Base-by-base conservation (phyloP, 805 yeast species). In the Yamadazyma phyllophila region DNA sequence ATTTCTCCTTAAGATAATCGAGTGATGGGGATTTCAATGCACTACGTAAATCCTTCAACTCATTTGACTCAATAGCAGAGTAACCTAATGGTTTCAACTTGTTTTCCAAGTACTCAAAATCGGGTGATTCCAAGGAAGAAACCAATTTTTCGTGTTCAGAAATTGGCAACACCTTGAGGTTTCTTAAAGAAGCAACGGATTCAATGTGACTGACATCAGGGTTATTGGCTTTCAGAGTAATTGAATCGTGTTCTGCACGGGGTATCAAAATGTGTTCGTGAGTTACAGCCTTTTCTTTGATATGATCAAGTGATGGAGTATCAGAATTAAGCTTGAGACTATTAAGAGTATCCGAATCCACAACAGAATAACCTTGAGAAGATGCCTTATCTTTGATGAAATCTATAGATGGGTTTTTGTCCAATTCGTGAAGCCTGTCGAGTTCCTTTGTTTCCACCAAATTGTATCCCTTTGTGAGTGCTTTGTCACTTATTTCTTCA, bases 161-260 rank as follows among this genome's bases (percentile, higher is more conserved):
- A 9, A 43, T 46, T 9, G 56, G 45, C 3, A 67, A 16, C 3
- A 57, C 43, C 6, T 41, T 51, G 39, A 55, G 54, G 12, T 56
- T 56, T 30, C 50, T 50, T 3, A 43, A 24, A 6, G 47, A 48
- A 12, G 68, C 69, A 24, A 56, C 56, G 2, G 46, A 36, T 6
- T 34, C 36, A 14, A 65, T 44, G 27, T 63, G 62, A 2, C 54
- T 61, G n/a, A 60, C 31, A n/a, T 46, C 55, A 8, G 73, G 71
- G 11, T 48, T 39, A 31, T 55, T 33, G 1, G 51, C 53, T n/a
- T 35, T 39, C 3, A 26, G 12, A 7, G 41, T 38, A 41, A 67
- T 50, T 0, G 37, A 14, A 1, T 45, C 38, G 26, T 43, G 50
- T 2, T 60, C 62, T 2, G 48, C 39, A 1, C 41, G 26, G 2